Conservation (phyloP, 495 filamentous ascomycete genomes). For the Barbatosphaeria neglecta region DNA sequence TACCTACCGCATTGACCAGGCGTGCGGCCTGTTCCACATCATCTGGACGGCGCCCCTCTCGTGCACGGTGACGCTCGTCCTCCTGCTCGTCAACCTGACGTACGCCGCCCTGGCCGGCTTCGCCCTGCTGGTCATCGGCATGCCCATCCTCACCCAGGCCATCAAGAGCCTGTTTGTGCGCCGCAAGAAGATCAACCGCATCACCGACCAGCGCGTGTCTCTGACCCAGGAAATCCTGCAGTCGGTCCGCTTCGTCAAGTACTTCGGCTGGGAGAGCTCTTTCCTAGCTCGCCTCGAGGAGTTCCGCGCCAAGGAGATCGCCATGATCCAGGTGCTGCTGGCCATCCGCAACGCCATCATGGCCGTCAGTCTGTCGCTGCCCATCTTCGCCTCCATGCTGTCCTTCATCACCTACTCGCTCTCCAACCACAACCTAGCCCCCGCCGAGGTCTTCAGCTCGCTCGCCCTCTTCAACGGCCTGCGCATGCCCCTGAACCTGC, state of each 20-base stretch:
- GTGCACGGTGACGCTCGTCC: slow-evolving; percentile 61
- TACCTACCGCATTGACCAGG: slow-evolving; percentile 79
- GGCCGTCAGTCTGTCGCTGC: slow-evolving; percentile 61
- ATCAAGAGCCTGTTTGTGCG: slow-evolving; percentile 60
- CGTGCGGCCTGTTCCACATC: slow-evolving; percentile 78
- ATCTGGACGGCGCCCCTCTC: slow-evolving; percentile 75
- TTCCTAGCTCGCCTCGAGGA: slow-evolving; percentile 67
- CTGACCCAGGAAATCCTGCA: slow-evolving; percentile 89
- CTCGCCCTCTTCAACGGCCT: slow-evolving; percentile 86
- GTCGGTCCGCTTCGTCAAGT: slow-evolving; percentile 89
- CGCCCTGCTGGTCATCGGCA: slow-evolving; percentile 61
- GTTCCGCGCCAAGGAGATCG: slow-evolving; percentile 64
- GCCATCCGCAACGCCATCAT: slow-evolving; percentile 76
- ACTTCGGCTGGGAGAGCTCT: slow-evolving; percentile 84
- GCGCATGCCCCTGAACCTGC: slow-evolving; percentile 75
- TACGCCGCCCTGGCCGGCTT: slow-evolving; percentile 87
- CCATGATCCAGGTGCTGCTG: slow-evolving; percentile 65
- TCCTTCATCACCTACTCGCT: slow-evolving; percentile 88
- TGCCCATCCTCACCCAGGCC: slow-evolving; percentile 62
- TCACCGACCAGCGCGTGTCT: slow-evolving; percentile 83
- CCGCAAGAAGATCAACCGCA: slow-evolving; percentile 71
- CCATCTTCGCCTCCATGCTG: slow-evolving; percentile 88
- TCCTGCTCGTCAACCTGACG: slow-evolving; percentile 73
- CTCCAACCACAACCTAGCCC: slow-evolving; percentile 54
- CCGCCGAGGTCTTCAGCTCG: slow-evolving; percentile 81